Evolutionary conservation across 495 filamentous ascomycete species (phyloP), one percentile per base, ranked within the genome.

Genomic region (Aspergillus sclerotiicarbonarius): DNA sequence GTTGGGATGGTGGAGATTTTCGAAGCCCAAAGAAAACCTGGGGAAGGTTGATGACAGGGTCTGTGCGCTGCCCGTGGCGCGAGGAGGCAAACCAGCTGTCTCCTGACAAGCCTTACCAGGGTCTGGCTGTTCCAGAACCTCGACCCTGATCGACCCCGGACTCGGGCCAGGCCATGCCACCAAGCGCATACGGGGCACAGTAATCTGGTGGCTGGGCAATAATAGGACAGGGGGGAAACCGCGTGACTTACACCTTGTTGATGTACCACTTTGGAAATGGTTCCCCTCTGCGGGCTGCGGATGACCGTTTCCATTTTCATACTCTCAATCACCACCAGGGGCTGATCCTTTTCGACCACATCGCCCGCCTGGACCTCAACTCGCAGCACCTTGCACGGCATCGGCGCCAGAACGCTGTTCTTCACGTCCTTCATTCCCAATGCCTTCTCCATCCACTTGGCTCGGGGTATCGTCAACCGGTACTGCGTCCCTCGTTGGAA

Each of bases 281-380:
- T 81, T 7, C 91, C 94, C 60, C 86, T 85, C 48, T 91, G 86
- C 10, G 94, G 94, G 61, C 89, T 92, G 58, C 94, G 81, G 57
- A 98, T 96, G 33, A 96, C 91, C 32, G 91, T 98, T 75, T 98
- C 94, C 94, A 98, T 98, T 82, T 98, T 98, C 94, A 98, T 98
- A 56, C 93, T 97, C 74, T 98, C 94, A 67, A 98, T 96, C 1
- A 98, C 92, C 43, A 98, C 91, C 59, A 98, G 75, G 18, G 90
- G 83, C 63, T 95, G 86, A 51, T 92, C 92, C 74, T 92, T 95
- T 67, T 86, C 82, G 39, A 98, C 93, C 50, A 67, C 72, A 60
- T 92, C 86, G 0, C 94, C 95, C 54, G 87, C 90, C 53, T 83
- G 72, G 54, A 93, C 90, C 68, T 92, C 87, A 31, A 95, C 91